Percentiles rank a stretch among this genome's conserved stretches.
phyloP scores from a whole-genome alignment of 2,329 filamentous ascomycete genomes.

The Ophiostoma pallidulum region DNA sequence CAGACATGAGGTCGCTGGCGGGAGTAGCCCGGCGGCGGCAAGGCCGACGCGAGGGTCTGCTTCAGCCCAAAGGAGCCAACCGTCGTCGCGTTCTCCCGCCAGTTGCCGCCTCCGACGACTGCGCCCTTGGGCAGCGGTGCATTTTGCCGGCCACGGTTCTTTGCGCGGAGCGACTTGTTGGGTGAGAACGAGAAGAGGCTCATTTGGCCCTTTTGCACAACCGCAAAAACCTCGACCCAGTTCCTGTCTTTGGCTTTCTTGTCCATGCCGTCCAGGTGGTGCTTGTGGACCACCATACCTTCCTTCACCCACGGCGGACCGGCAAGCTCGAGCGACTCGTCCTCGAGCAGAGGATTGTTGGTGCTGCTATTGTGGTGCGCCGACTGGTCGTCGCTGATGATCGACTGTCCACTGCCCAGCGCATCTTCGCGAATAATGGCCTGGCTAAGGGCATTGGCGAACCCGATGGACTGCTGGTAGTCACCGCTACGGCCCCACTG shows the following conservation, averaged over 20 bases:
- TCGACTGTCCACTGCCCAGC: slow-evolving; percentile 33
- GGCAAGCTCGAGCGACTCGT: slow-evolving; percentile 82
- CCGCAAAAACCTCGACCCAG: slow-evolving; percentile 92
- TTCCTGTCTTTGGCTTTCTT: slow-evolving; percentile 90
- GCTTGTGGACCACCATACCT: slow-evolving; percentile 90
- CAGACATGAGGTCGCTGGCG: slow-evolving; percentile 85
- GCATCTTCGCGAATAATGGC: slow-evolving; percentile 88
- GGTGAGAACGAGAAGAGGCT: slow-evolving; percentile 86
- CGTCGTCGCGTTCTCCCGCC: slow-evolving; percentile 92
- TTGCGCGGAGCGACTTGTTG: slow-evolving; percentile 65
- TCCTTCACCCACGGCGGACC: slow-evolving; percentile 99
- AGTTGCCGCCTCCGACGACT: slow-evolving; percentile 88
- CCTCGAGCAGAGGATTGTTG: slow-evolving; percentile 63
- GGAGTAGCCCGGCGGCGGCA: slow-evolving; percentile 88
- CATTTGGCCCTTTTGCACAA: slow-evolving; percentile 89
- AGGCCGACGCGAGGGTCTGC: slow-evolving; percentile 81
- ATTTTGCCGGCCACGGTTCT: slow-evolving; percentile 45
- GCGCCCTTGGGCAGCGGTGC: slow-evolving; percentile 44
- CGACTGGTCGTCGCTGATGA: slow-evolving; percentile 25
- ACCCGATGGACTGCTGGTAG: slow-evolving; percentile 94
- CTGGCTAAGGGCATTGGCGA: slow-evolving; percentile 91
- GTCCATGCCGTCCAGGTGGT: slow-evolving; percentile 82
- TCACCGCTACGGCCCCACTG: slow-evolving; percentile 54
- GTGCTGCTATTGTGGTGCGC: slow-evolving; percentile 31
- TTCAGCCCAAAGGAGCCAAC: slow-evolving; percentile 79